Evolutionary conservation across 1,284 basidiomycete genomes (phyloP).

Genomic region (Boletus semigastroideus): DNA sequence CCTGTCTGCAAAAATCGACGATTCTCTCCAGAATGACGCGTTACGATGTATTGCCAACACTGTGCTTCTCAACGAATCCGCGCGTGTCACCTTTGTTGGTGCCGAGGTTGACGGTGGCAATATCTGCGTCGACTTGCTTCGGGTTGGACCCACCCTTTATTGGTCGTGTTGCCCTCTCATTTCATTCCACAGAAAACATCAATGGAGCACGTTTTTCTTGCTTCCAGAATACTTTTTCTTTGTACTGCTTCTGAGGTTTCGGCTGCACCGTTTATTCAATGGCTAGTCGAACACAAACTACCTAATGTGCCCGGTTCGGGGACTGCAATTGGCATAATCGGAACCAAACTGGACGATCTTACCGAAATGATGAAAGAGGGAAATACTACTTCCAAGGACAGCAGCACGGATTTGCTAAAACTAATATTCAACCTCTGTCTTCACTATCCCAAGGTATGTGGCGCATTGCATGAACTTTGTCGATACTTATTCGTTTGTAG

Average conservation of each 20-base stretch:
- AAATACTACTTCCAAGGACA: slow-evolving; percentile 60
- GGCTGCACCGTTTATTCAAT: slow-evolving; percentile 48
- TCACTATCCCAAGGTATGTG: slow-evolving; percentile 61
- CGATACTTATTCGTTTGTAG: slow-evolving; percentile 23
- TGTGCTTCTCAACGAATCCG: slow-evolving; percentile 62
- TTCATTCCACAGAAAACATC: slow-evolving; percentile 52
- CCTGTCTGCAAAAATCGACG: slow-evolving; percentile 55
- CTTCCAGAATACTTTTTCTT: slow-evolving; percentile 75
- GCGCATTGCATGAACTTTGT: not conserved
- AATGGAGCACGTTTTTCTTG: slow-evolving; percentile 67
- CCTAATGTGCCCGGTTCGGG: slow-evolving; percentile 39
- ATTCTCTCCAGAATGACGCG: slow-evolving; percentile 50
- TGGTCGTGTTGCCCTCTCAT: slow-evolving; percentile 4
- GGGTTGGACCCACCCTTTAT: slow-evolving; percentile 43
- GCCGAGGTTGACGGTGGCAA: slow-evolving; percentile 64
- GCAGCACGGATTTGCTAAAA: slow-evolving; percentile 75
- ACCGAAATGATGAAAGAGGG: slow-evolving; percentile 47
- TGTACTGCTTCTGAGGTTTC: slow-evolving; percentile 52
- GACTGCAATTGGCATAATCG: slow-evolving; percentile 60
- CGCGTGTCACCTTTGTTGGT: slow-evolving; percentile 56
- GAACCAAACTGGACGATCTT: slow-evolving; percentile 58
- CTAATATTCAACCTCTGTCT: slow-evolving; percentile 73
- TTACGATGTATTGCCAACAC: slow-evolving; percentile 76
- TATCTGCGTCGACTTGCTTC: slow-evolving; percentile 53
- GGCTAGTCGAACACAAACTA: slow-evolving; percentile 60